phyloP scores from a whole-genome alignment of 2,329 filamentous ascomycete genomes.

The Chaetomium globosum region DNA sequence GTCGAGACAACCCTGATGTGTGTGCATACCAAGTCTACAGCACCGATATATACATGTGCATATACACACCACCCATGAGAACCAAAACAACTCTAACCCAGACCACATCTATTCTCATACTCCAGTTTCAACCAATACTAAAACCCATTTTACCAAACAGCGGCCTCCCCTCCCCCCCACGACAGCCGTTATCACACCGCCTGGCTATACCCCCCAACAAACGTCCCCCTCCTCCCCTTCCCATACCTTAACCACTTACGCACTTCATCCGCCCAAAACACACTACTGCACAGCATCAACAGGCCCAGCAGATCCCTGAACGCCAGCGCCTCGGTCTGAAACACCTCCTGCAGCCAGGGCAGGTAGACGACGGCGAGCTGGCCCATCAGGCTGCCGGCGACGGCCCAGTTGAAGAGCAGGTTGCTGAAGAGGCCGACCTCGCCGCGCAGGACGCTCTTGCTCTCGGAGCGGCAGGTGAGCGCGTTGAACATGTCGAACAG shows the following conservation, averaged over 20 bases:
- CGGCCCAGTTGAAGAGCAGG: constrained; percentile 94
- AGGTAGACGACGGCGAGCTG: constrained; percentile 93
- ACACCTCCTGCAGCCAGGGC: constrained; percentile 88
- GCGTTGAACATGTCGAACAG: constrained; percentile 99
- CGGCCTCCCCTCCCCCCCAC: background rate
- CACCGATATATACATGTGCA: background rate
- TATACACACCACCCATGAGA: background rate
- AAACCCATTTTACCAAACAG: constrained; percentile 5
- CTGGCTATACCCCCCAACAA: constrained; percentile 26
- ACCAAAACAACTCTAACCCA: constrained; percentile 8
- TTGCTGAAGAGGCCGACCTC: constrained; percentile 84
- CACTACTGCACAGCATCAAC: constrained; percentile 76
- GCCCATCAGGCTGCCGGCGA: constrained; percentile 78
- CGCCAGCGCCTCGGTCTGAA: constrained; percentile 87
- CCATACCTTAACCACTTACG: constrained; percentile 76
- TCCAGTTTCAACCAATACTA: constrained; percentile 24
- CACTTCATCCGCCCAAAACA: constrained; percentile 93
- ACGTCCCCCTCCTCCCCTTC: constrained; percentile 32
- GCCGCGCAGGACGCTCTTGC: constrained; percentile 83
- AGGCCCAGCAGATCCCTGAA: constrained; percentile 74
- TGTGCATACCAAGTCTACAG: background rate
- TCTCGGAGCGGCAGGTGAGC: constrained; percentile 85
- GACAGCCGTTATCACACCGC: constrained; percentile 15
- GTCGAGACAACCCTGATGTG: background rate
- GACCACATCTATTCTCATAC: constrained; percentile 16